These are phyloP conservation scores for Cornus controversa DNA, from an alignment of 148 eudicot species.

Conservation along the genomic window DNA sequence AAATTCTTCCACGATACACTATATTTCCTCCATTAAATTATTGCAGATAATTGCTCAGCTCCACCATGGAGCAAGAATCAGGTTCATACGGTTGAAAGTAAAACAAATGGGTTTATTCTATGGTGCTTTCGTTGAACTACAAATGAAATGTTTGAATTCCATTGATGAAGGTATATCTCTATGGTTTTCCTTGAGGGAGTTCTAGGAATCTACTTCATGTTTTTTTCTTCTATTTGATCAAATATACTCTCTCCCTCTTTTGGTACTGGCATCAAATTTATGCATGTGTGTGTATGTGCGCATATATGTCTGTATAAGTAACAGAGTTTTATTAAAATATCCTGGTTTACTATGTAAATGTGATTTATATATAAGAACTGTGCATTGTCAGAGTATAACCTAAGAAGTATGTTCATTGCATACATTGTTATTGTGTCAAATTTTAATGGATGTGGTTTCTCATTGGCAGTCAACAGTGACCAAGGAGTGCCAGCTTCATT, in stretches of 20 bases:
- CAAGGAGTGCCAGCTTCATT: conserved; percentile 91
- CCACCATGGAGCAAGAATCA: too few relatives aligned
- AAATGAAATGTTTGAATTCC: background rate
- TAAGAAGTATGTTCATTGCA: background rate
- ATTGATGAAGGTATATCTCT: background rate
- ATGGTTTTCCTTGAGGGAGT: background rate
- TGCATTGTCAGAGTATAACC: background rate
- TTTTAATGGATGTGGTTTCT: background rate
- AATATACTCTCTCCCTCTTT: too few relatives aligned
- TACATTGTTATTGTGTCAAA: background rate
- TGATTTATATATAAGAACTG: background rate
- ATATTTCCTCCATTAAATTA: too few relatives aligned
- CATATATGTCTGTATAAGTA: background rate
- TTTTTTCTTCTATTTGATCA: background rate
- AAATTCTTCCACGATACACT: too few relatives aligned
- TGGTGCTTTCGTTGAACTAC: too few relatives aligned
- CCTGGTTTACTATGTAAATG: background rate
- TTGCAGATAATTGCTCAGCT: too few relatives aligned
- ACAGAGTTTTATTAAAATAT: background rate
- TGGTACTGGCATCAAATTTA: background rate
- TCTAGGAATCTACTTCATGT: background rate
- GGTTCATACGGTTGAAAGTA: too few relatives aligned
- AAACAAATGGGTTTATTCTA: too few relatives aligned
- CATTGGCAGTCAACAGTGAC: conserved; percentile 66
- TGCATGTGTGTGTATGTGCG: background rate